Base-by-base conservation (phyloP, 208 protist genomes). In the Trypanosoma rangeli region DNA sequence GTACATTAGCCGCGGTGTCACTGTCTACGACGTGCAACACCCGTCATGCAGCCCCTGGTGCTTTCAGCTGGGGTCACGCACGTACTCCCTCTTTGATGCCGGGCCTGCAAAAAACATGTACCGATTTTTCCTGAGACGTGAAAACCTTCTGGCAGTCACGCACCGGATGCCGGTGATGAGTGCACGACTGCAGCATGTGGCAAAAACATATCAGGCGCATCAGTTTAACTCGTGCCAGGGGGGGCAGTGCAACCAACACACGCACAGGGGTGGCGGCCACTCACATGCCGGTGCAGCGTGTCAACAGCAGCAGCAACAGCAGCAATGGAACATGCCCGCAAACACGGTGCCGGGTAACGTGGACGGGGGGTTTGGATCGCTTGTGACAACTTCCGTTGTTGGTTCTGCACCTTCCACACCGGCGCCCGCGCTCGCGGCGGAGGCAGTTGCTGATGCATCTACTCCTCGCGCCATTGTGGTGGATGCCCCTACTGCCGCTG, bases 51-150 rank as follows among this genome's bases (percentile, higher is more conserved):
- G 85, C 66, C 29, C 78, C 28, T 96, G 90, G 76, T 90, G 85
- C 73, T 93, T 96, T 62, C 29, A 60, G 22, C 66, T 96, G 8
- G 82, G 80, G 8, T 50, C 68, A 15, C 73, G 63, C 26, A 76
- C 80, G 22, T 93, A 93, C 78, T 84, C 73, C 33, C 68, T 95
- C 24, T 95, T 83, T 68, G 86, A 95, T 69, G 60, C 52, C 1
- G 90, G 90, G 22, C 31, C 50, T 31, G 57, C 22, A 52, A 46
- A 37, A 7, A 95, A 95, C 74, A 5, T 87, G 3, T 33, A 50
- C 7, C 67, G 80, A 3, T 93, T 92, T 50, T 82, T 92, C 24
- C 55, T 83, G 5, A 22, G 58, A 16, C 60, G 65, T 29, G 76
- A 84, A 24, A 65, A 79, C 15, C 64, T 91, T 9, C 66, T 63